These are phyloP conservation scores for Martiniozyma asiatica DNA, from an alignment of 1,139 yeast species.

Conservation along the genomic window DNA sequence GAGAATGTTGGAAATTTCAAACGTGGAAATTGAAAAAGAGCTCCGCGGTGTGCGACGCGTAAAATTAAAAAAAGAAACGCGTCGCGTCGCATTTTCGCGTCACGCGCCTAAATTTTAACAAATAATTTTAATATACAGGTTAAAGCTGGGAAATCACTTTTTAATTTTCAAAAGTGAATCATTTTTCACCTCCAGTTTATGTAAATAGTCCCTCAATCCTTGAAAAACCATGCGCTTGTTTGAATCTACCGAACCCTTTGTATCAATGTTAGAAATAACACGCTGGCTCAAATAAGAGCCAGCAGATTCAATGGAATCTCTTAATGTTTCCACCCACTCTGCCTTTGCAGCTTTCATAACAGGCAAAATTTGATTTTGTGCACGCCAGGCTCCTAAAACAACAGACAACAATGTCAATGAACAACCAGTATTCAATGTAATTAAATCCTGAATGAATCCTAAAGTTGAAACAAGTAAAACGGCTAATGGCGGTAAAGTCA, in stretches of 20 bases:
- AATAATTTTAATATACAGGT: no score
- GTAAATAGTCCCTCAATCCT: no score
- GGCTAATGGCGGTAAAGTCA: conserved; percentile 19
- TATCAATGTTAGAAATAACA: conserved; percentile 11
- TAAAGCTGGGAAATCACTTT: conserved; percentile 12
- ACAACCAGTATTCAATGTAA: conserved; percentile 19
- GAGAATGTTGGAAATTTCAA: no score
- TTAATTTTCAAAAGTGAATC: no score
- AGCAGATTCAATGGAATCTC: conserved; percentile 18
- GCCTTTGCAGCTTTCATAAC: conserved; percentile 14
- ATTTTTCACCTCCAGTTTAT: no score
- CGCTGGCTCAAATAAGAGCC: conserved; percentile 12
- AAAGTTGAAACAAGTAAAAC: conserved; percentile 16
- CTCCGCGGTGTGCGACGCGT: no score
- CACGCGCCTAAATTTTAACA: no score
- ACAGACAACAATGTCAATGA: conserved; percentile 20
- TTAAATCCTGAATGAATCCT: conserved; percentile 20
- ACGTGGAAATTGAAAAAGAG: no score
- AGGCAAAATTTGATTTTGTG: conserved; percentile 15
- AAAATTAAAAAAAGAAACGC: no score
- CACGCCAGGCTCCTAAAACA: conserved; percentile 18
- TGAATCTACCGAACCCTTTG: no score
- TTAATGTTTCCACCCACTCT: conserved; percentile 19
- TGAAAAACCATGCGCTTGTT: no score
- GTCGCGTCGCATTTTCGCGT: no score